Base-by-base conservation (phyloP, 495 filamentous ascomycete species). In the Saxispiralis lemnorum region DNA sequence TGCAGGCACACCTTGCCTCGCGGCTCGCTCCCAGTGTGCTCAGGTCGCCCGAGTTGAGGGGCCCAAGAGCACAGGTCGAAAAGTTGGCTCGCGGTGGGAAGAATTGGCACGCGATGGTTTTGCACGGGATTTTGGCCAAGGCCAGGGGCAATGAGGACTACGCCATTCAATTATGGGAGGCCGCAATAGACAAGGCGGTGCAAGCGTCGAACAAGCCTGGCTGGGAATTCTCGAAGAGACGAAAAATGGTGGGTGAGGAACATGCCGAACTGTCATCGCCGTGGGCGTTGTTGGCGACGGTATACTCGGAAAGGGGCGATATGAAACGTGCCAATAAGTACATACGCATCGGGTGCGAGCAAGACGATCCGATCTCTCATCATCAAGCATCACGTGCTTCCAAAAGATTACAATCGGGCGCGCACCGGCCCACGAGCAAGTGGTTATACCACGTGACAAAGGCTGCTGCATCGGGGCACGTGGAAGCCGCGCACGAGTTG, bases 381-480 rank as follows among this genome's bases (percentile, higher is more conserved):
- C 49, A 38, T 28, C 28, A 41, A n/a, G 38, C 39, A 3, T 41
- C 50, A 3, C 6, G 34, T 15, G 18, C 30, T 15, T 35, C 45
- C n/a, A 24, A 43, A 11, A 12, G 7, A 7, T n/a, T 35, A 7
- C 19, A 20, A 2, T 31, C 42, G 2, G 39, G 40, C 30, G 7
- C 28, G 11, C 6, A 41, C 43, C 17, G 37, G 7, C n/a, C 17
- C 9, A 52, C 49, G 7, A 45, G 39, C 36, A 21, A 14, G 2
- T 53, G 50, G 50, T 41, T 53, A 13, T 49, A 45, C 31, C 31
- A 53, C 44, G 43, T 53, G 36, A 53, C 50, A 6, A 53, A 53
- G 30, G 50, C 50, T 10, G 50, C 50, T 13, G 41, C 46, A 6
- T 45, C 46, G 6, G 38, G 41, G 1, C 35, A 45, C 38, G 18